phyloP scores from a whole-genome alignment of 192 early-diverging fungal genomes.

The Linnemannia schmuckeri region DNA sequence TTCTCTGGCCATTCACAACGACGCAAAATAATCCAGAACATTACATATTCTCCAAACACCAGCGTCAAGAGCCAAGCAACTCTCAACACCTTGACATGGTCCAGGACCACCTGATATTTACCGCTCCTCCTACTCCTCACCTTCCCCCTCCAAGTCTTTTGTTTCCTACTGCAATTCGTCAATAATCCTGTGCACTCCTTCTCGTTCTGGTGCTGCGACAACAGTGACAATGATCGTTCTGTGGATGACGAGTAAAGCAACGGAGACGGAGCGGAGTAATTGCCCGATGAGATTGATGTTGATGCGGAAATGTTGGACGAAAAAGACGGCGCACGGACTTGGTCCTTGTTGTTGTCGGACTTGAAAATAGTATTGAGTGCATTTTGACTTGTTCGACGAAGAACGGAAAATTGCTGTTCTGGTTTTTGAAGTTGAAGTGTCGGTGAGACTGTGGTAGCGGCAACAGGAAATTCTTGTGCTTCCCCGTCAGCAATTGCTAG shows the following conservation, averaged over 20 bases:
- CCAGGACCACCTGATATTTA: background rate
- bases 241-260: background rate
- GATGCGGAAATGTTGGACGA: background rate
- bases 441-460: background rate
- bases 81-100: background rate
- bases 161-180: background rate
- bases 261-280: background rate
- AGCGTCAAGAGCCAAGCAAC: slow-evolving; percentile 6
- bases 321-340: slow-evolving; percentile 6
- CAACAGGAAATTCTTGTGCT: background rate
- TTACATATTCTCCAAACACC: background rate
- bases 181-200: background rate
- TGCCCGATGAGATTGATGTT: background rate
- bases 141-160: background rate
- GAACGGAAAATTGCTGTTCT: background rate
- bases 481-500: background rate
- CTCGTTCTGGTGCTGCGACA: background rate
- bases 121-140: background rate
- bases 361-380: background rate
- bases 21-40: slow-evolving; percentile 14
- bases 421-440: background rate
- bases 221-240: background rate
- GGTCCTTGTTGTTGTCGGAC: background rate
- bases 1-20: slow-evolving; percentile 21
- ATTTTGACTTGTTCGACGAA: background rate